Base-by-base conservation (phyloP, 805 yeast species). In the Candida ovalis region DNA sequence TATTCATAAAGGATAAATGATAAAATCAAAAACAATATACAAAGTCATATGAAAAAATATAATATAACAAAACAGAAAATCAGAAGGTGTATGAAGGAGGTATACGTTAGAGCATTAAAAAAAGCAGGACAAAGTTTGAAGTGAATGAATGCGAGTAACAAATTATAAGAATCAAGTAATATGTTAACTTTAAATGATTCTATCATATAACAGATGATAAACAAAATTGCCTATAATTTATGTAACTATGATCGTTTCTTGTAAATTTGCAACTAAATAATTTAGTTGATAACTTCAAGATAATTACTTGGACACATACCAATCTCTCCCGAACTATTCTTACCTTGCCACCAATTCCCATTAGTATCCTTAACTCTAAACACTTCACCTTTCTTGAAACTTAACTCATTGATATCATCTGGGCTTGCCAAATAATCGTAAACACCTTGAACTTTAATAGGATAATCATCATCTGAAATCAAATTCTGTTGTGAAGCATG, bases 301-400 rank as follows among this genome's bases (percentile, higher is more conserved):
- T 92, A 92, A 68, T 92, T 94, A 59, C 96, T 85, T 44, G 99
- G 98, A 67, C 96, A 90, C 60, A 92, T 92, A 56, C 98, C 99
- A 40, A 89, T 86, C 65, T 90, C 94, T 30, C 99, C 99, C 57
- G 81, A 86, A 8, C 85, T 76, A 61, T 91, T 80, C 66, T 86
- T 81, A 37, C 96, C 97, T 70, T 90, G 96, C 98, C 98, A 92
- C 99, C 99, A 92, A 70, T 95, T 84, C 41, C 97, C 97, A 55
- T 87, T 87, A 48, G 89, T 88, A 62, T 92, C 97, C 57, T 88
- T 88, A 30, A 92, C 96, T 60, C 84, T 89, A 66, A 92, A 76
- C n/a, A 89, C 72, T 67, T 92, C 98, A 47, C 94, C 97, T 66
- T 91, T 89, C 54, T 77, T 82, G 61, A 92, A 94, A 4, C 96